phyloP scores from a whole-genome alignment of 768 basidiomycete genomes.

The Coprinellus micaceus region DNA sequence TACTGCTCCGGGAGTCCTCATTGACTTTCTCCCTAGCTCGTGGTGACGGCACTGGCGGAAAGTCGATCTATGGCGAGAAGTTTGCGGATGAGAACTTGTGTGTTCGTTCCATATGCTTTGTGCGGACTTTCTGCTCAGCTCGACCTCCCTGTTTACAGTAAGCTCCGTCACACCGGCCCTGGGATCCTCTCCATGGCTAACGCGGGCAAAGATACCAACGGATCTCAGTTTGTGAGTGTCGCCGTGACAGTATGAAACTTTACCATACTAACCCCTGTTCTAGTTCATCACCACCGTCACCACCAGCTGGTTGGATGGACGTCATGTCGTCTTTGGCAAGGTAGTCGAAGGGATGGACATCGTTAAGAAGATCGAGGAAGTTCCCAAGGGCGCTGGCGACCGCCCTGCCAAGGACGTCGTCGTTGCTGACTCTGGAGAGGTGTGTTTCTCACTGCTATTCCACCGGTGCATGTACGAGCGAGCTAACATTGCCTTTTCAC shows the following conservation, averaged over 20 bases:
- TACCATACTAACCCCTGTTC: conserved; percentile 8
- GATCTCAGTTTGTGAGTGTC: conserved; percentile 79
- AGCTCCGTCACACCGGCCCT: conserved; percentile 88
- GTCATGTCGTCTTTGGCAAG: conserved; percentile 91
- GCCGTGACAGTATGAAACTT: neutral
- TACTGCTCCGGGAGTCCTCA: no score
- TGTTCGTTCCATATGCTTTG: conserved; percentile 19
- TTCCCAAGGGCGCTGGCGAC: conserved; percentile 66
- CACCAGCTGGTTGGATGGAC: conserved; percentile 88
- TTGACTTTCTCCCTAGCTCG: conserved; percentile 48
- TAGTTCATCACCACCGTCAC: conserved; percentile 91
- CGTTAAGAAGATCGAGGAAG: conserved; percentile 71
- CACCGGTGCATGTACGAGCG: neutral
- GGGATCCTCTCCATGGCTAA: conserved; percentile 95
- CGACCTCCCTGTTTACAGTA: conserved; percentile 45
- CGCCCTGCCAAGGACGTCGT: conserved; percentile 72
- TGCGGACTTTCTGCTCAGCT: neutral
- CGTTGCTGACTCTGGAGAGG: conserved; percentile 88
- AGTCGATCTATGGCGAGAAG: conserved; percentile 88
- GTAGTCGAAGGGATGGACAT: conserved; percentile 93
- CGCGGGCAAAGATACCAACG: conserved; percentile 89
- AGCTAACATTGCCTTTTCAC: conserved; percentile 10
- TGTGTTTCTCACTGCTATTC: conserved; percentile 32
- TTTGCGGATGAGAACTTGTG: conserved; percentile 98
- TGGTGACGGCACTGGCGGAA: conserved; percentile 89